phyloP scores from a whole-genome alignment of 306 rosid species.

The Prunus campanulata region DNA sequence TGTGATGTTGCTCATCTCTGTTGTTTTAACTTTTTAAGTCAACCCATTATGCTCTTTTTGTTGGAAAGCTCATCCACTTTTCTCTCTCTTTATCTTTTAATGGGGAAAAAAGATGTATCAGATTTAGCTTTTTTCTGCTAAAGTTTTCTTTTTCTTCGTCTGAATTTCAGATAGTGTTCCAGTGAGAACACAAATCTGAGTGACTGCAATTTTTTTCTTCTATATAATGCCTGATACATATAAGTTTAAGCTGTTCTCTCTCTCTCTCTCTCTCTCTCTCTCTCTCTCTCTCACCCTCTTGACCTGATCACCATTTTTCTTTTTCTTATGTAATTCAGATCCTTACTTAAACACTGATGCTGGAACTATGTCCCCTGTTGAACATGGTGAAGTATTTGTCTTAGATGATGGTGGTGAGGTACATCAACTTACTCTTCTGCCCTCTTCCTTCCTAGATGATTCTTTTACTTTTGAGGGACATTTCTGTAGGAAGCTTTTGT shows the following conservation, averaged over 20 bases:
- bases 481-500: neutral
- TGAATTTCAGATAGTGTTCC: neutral
- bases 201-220: neutral
- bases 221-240: neutral
- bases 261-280: too few species aligned
- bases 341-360: conserved; percentile 98
- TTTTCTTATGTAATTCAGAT: conserved; percentile 46
- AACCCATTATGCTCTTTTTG: neutral
- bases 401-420: conserved; percentile 99
- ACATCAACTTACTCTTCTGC: conserved; percentile 18
- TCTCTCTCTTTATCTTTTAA: neutral
- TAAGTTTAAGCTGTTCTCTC: neutral
- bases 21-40: conserved; percentile 10
- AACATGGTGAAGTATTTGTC: conserved; percentile 94
- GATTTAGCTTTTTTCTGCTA: conserved; percentile 12
- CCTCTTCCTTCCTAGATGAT: neutral
- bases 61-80: conserved; percentile 13
- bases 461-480: neutral
- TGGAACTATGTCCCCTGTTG: conserved; percentile 95
- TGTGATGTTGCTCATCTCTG: neutral
- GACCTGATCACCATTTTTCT: neutral
- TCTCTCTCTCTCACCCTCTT: too few species aligned
- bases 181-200: neutral
- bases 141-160: neutral
- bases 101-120: neutral